Percentiles rank a stretch among this genome's conserved stretches.
These are phyloP conservation scores for Rhododendron ovatum DNA, from an alignment of 148 eudicot species.

Conservation along the genomic window DNA sequence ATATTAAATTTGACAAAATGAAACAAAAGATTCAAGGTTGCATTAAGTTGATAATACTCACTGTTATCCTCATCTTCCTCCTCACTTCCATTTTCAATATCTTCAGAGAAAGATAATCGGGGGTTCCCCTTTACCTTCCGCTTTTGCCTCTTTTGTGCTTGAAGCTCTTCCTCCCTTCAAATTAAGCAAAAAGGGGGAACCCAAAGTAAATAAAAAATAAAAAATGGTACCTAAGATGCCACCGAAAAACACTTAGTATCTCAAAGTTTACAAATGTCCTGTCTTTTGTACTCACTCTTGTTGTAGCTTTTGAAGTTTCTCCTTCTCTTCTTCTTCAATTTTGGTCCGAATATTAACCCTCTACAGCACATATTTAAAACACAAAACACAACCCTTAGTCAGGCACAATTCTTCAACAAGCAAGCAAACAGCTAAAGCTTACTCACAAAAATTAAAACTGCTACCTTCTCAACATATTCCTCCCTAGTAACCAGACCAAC, in stretches of 20 bases:
- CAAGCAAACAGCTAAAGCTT: neutral
- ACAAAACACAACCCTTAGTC: neutral
- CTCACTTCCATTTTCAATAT: conserved; percentile 57
- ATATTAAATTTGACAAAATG: neutral
- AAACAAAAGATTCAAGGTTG: neutral
- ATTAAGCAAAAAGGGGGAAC: neutral
- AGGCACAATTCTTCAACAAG: neutral
- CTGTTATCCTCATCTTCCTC: conserved; percentile 63
- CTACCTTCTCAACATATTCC: conserved; percentile 94
- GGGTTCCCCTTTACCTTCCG: conserved; percentile 66
- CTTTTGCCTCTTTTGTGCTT: conserved; percentile 77
- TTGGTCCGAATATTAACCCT: conserved; percentile 84
- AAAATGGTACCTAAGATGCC: neutral
- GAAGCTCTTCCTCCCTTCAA: conserved; percentile 81
- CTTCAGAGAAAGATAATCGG: conserved; percentile 80
- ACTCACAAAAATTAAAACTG: neutral
- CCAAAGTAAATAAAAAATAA: neutral
- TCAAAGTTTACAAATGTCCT: neutral
- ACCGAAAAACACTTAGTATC: neutral
- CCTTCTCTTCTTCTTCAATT: conserved; percentile 98
- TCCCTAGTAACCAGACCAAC: conserved; percentile 92
- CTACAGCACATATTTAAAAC: conserved; percentile 24
- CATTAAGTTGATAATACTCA: conserved; percentile 25
- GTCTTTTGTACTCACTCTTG: conserved; percentile 64
- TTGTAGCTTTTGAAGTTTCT: conserved; percentile 79